Base-by-base conservation (phyloP, 805 yeast species). In the Saccharomycopsis amapae region DNA sequence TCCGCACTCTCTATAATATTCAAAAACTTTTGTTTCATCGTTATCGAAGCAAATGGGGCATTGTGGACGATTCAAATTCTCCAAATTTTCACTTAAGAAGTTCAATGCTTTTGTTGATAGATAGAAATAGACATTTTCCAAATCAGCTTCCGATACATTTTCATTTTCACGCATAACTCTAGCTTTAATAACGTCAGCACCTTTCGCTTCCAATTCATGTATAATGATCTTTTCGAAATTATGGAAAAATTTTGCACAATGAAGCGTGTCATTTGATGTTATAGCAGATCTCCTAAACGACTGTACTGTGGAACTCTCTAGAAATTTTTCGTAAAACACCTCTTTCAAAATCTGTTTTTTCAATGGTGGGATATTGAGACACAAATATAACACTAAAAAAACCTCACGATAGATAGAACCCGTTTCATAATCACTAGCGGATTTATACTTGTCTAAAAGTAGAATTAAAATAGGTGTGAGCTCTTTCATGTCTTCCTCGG, bases 31-130 rank as follows among this genome's bases (percentile, higher is more conserved):
- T 17, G 9, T 10, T 20, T n/a, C 10, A 13, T n/a, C 15, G 2
- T 37, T n/a, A n/a, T 37, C 40, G 25, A 37, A 9, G 24, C 40
- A 37, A 13, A 37, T 37, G 9, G n/a, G n/a, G n/a, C 40, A 37
- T 10, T 19, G 15, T 15, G 20, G 25, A 15, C 10, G 25, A n/a
- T 37, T 13, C 7, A 18, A 15, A 13, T 37, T 37, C n/a, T 15
- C 20, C 25, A 13, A n/a, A 19, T 37, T 37, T 9, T 10, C 9
- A 19, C 40, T 37, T 9, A 37, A 19, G 19, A 37, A 37, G n/a
- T 37, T 25, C 17, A 33, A 18, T 18, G 37, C 37, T 15, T 15
- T 33, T 10, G 10, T 33, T 10, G n/a, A 10, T n/a, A 33, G n/a
- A 9, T 18, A 10, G 20, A 33, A 33, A n/a, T 15, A 9, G n/a